Percentiles rank a stretch among this genome's conserved stretches.
These are phyloP conservation scores for Solanum arcanum DNA, from an alignment of 257 asterid species.

Conservation along the genomic window DNA sequence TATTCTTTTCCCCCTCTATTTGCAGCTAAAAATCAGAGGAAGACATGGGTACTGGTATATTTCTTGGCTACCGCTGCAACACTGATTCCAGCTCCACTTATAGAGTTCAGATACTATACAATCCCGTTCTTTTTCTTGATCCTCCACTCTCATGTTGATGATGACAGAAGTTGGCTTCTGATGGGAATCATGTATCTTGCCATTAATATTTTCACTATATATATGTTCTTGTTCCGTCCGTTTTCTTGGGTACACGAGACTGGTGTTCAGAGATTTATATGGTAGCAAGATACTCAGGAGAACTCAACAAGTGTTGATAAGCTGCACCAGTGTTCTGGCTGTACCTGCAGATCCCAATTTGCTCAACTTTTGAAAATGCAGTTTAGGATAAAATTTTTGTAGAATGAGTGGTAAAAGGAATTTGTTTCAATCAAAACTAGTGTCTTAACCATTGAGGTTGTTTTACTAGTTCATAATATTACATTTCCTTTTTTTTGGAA, in stretches of 20 bases:
- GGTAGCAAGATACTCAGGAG: constrained; percentile 29
- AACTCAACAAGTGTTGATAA: not conserved
- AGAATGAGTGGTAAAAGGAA: not conserved
- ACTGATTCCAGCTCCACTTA: constrained; percentile 74
- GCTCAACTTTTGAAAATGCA: not conserved
- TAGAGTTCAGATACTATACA: constrained; percentile 91
- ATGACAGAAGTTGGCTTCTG: constrained; percentile 45
- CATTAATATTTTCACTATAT: constrained; percentile 56
- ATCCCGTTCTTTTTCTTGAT: constrained; percentile 69
- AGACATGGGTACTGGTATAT: constrained; percentile 56
- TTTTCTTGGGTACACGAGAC: constrained; percentile 75
- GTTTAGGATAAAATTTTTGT: not conserved
- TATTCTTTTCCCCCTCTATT: not conserved
- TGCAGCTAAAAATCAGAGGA: constrained; percentile 52
- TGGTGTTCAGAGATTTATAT: constrained; percentile 73
- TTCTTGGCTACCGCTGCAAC: constrained; percentile 70
- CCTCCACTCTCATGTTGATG: constrained; percentile 41
- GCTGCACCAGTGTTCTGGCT: not conserved
- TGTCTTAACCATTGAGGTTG: not conserved
- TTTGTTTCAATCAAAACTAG: not conserved
- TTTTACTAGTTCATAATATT: not conserved
- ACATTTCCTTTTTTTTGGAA: not conserved
- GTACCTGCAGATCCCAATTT: not conserved
- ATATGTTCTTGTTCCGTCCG: constrained; percentile 75
- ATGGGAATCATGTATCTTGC: constrained; percentile 45